Base-by-base conservation (phyloP, 306 rosid species). In the Echinosophora koreensis region DNA sequence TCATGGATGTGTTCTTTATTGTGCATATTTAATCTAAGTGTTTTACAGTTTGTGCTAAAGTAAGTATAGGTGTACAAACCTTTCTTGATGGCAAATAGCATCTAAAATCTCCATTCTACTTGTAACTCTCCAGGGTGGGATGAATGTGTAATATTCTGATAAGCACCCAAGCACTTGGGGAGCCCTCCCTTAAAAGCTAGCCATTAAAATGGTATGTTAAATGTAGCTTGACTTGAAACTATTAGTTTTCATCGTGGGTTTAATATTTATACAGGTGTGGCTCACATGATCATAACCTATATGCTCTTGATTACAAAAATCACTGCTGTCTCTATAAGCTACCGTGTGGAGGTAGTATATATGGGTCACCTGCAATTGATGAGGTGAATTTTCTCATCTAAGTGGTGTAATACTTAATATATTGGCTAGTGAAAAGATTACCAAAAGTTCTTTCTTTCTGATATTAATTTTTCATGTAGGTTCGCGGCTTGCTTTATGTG, bases 261-360 rank as follows among this genome's bases (percentile, higher is more conserved):
- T 67, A 8, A 54, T 74, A 65, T 71, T 69, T 74, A 27, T 86
- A 84, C 87, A 94, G 98, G 98, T 93, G 97, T 88, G 98, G 97
- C 85, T 92, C 98, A 5, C 86, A 94, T 84, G 98, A 94, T 80
- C 97, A 84, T 83, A 81, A 87, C 77, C 80, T 94, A 73, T 94
- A 92, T 88, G 97, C 98, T 65, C 92, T 90, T 69, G 98, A 94
- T 83, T 94, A 92, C 88, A 69, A 81, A 69, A 87, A 87, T 37
- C 89, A 77, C 70, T 77, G 88, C 56, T 94, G 96, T 77, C 88
- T 90, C 52, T 90, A 84, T 86, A 88, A 82, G 83, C 80, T 89
- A 85, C 80, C 89, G 14, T 92, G 97, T 74, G 98, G 94, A 56
- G 98, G 98, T 72, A 94, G 97, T 85, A 75, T 92, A 79, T 94